These are phyloP conservation scores for Cladosporium sp. DNA, from an alignment of 2,329 filamentous ascomycete species.

Conservation along the genomic window DNA sequence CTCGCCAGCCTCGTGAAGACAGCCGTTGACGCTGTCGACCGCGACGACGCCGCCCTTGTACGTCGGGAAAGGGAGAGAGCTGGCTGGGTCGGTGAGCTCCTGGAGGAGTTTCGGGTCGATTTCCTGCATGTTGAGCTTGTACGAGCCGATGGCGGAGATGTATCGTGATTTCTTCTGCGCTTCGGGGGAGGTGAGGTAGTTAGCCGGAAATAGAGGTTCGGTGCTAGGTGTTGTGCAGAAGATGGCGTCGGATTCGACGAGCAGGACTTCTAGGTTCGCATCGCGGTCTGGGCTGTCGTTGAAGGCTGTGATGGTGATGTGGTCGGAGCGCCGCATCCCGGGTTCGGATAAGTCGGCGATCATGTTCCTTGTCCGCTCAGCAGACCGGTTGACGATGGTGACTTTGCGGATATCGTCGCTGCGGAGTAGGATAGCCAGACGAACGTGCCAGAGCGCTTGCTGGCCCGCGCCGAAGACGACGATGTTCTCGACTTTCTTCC, in stretches of 20 bases:
- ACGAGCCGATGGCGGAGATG: slow-evolving; percentile 65
- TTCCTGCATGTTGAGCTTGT: slow-evolving; percentile 71
- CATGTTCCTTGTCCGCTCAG: slow-evolving; percentile 39
- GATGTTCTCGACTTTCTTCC: slow-evolving; percentile 65
- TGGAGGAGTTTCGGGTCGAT: slow-evolving; percentile 69
- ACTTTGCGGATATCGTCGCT: slow-evolving; percentile 65
- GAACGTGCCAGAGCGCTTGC: slow-evolving; percentile 92
- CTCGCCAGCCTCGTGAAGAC: slow-evolving; percentile 78
- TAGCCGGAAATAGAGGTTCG: slow-evolving; percentile 65
- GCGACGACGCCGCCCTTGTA: slow-evolving; percentile 60
- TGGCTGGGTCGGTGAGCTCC: slow-evolving; percentile 42
- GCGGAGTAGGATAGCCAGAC: slow-evolving; percentile 69
- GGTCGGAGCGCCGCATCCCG: slow-evolving; percentile 60
- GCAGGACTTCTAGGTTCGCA: slow-evolving; percentile 13
- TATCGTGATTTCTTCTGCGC: slow-evolving; percentile 64
- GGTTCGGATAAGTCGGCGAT: slow-evolving; percentile 50
- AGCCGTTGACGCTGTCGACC: slow-evolving; percentile 67
- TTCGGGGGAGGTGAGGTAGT: slow-evolving; percentile 65
- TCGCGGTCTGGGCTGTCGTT: not conserved
- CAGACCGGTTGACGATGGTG: slow-evolving; percentile 71
- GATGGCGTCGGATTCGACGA: slow-evolving; percentile 71
- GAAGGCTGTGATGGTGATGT: slow-evolving; percentile 57
- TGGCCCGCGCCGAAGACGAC: slow-evolving; percentile 81
- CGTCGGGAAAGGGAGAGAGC: not conserved
- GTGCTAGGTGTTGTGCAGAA: slow-evolving; percentile 81